Evolutionary conservation across 2,329 filamentous ascomycete genomes (phyloP), one percentile per base, ranked within the genome.

Genomic region (Neopestalotiopsis sp.): DNA sequence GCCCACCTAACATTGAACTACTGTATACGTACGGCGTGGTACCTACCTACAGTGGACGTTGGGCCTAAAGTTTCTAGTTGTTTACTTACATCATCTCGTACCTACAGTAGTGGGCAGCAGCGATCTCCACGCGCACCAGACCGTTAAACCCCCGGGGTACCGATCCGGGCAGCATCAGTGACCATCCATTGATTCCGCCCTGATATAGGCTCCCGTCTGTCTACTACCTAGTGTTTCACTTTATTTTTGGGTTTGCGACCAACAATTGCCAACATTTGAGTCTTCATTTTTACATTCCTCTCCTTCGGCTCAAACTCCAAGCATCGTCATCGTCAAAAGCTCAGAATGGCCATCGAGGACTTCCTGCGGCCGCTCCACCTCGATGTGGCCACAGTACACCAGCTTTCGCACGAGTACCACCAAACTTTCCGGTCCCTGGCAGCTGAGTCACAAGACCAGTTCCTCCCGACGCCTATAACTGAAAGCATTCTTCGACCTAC

Each of bases 391-490:
- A 85, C 79, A 62, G 81, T 87, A 45, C 77, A 85, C 70, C 73
- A 76, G 34, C 81, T 91, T 62, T 85, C 88, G 5, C 78, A 76
- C 49, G 81, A 81, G 63, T 83, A 91, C 58, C 78, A 81, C 65
- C 71, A 74, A 13, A 85, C 81, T 30, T 91, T 89, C 73, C 78
- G 76, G 28, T 74, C 79, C 6, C 80, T 91, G 61, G 86, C 89
- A 28, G 83, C 85, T 68, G 78, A 87, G 45, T 88, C 87, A 1
- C 69, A 78, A 28, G 80, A 86, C 53, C 88, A 90, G 75, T 91
- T 90, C 73, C 77, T 91, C 42, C 82, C 88, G 12, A 90, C 89
- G 3, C 89, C 89, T 61, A 89, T 91, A 72, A 87, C 87, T 3
- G 88, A 90, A 71, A 85, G 86, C 6, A 85, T 90, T 66, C 75